Base-by-base conservation (phyloP, 345 rosid species). In the Geranium rotundifolium region DNA sequence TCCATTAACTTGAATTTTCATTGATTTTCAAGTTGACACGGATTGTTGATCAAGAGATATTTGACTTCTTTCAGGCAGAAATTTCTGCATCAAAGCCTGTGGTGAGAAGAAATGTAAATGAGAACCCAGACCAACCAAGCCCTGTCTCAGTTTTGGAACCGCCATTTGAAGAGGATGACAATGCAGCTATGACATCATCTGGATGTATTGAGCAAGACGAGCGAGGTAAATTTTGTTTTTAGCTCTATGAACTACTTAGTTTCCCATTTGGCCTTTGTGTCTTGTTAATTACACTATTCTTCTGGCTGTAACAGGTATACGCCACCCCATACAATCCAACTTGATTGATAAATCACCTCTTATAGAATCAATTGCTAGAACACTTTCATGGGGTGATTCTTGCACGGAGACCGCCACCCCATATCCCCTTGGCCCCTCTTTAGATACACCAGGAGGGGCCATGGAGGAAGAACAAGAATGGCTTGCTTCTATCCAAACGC, bases 291-390 rank as follows among this genome's bases (percentile, higher is more conserved):
- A 34, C 17, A 37, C 31, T 61, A 29, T 46, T 41, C 64, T 19
- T 27, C 18, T 49, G 89, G 73, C 59, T 63, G 39, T 80, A 74
- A 56, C 60, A 69, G 77, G 27, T 4, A 20, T 17, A 12, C 46
- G 57, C 58, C 61, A 75, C 58, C 72, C 74, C 0, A 88, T 34
- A 34, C 41, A 67, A 73, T 76, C 84, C 64, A 90, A 84, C 70
- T 73, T 90, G 73, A 86, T 90, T 27, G 97, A 84, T 75, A 90
- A 86, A 61, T 86, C 89, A 15, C 89, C 93, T 3, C 89, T 79
- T 7, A 86, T 86, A 69, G 89, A 58, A 70, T 84, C 93, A 56
- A 71, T 86, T 15, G 81, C 87, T 37, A 75, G 89, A 59, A 86
- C 85, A 17, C 65, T 84, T 58, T 74, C 84, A 37, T 80, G 84